Base-by-base conservation (phyloP, 169 alveolate species). In the Cryptosporidium sp. region DNA sequence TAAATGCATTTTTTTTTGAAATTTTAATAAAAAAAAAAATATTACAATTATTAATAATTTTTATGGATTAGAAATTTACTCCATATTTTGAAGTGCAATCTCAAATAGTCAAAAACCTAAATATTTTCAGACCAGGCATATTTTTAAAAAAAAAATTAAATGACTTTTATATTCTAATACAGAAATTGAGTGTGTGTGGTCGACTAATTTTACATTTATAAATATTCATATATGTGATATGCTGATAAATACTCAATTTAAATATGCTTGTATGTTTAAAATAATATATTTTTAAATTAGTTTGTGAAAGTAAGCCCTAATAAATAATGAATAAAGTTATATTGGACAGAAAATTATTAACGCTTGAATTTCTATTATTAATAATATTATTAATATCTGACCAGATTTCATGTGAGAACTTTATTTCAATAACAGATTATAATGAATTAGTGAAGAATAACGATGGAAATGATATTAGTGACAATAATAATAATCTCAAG, bases 1-100 rank as follows among this genome's bases (percentile, higher is more conserved):
- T 45, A 45, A 45, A 45, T 59, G 69, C 69, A 59, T 31, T 59
- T 59, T 59, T 45, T 45, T 41, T 41, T n/a, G n/a, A 41, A 41
- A 45, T 45, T 45, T 4, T 12, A 14, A 14, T 14, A 16, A 45
- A 45, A 14, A 45, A 45, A 45, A 45, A 45, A 3, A 14, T 12
- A 12, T 14, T 12, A 14, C 9, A 3, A 9, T 8, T 10, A 41
- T 7, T 4, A 9, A 41, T 41, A 6, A 9, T 4, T 45, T 18
- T 14, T 18, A 48, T 48, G 55, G 7, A 48, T 7, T 48, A 48
- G 12, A 16, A 3, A 1, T 48, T 5, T 48, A 48, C 55, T 16
- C 55, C 0, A 18, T 14, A 48, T 16, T 48, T 48, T 48, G 55
- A 48, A 0, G 7, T 14, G 7, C 5, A 2, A 48, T 14, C 6